Evolutionary conservation across 495 filamentous ascomycete species (phyloP), one percentile per base, ranked within the genome.

Genomic region (Penicillium atrosanguineum): DNA sequence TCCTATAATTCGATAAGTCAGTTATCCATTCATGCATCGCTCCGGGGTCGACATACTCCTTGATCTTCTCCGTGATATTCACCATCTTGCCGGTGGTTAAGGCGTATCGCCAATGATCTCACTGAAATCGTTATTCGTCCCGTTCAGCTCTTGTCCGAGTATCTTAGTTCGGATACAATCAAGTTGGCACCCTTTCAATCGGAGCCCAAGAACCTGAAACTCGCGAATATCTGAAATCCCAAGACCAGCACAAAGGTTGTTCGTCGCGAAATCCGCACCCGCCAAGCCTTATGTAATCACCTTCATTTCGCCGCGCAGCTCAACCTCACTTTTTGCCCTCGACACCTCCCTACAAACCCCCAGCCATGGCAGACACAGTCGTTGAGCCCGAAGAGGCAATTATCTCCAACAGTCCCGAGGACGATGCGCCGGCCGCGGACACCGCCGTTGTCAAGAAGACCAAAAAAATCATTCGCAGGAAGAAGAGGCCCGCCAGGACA

Each of bases 11-110:
- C 34, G 53, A 55, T 23, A 48, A 41, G 54, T 50, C 16, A 58
- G 57, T 47, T 51, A 60, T 49, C 5, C 52, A 46, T 28, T 49
- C 23, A 56, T 34, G 29, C 15, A 34, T 38, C 28, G 31, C 21
- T 9, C 6, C 6, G 19, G 40, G 41, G 34, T 12, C 3, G 6
- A 71, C 87, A 63, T 75, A 94, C 91, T 96, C 91, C 77, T 97
- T 99, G 76, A 99, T 99, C 82, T 96, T 97, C 43, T 99, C 95
- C 48, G 94, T 96, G 52, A 99, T 97, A 78, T 97, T 97, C 74
- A 97, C 95, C 95, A 99, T 98, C 60, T 80, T 91, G 83, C 53
- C 77, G 69, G 75, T 71, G 58, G 46, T 8, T 58, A 53, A 55
- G 64, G 65, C 61, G 60, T 55, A 57, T 61, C 58, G 66, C 64